phyloP scores from a whole-genome alignment of 495 filamentous ascomycete genomes.

The Physcia stellaris region DNA sequence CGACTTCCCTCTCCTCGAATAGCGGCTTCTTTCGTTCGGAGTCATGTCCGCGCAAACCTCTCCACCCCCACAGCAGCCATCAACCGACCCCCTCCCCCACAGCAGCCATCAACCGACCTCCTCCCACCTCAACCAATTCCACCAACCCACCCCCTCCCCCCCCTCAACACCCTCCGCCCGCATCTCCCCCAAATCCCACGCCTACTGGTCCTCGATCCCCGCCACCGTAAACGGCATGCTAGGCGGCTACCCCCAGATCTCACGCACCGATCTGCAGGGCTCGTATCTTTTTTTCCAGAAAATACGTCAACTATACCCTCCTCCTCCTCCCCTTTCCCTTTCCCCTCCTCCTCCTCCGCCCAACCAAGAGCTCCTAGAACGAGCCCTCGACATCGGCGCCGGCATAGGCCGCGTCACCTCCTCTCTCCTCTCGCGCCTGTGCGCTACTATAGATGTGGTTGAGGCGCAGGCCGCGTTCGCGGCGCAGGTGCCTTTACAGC shows the following conservation, averaged over 20 bases:
- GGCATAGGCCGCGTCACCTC: constrained; percentile 50
- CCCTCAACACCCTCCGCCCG: no score
- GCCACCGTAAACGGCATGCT: constrained; percentile 71
- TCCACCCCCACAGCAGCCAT: background rate
- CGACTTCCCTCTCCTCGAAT: no score
- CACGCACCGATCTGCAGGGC: constrained; percentile 61
- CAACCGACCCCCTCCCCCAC: no score
- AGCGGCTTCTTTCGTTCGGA: no score
- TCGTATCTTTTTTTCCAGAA: constrained; percentile 68
- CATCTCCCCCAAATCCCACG: constrained; percentile 22
- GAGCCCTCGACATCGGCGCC: constrained; percentile 46
- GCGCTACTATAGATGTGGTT: constrained; percentile 41
- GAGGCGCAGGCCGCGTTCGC: constrained; percentile 45
- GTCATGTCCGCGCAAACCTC: no score
- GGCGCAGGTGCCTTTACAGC: constrained; percentile 19
- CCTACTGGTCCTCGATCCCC: constrained; percentile 68
- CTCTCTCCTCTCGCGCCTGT: constrained; percentile 39
- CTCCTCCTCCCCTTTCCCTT: constrained; percentile 13
- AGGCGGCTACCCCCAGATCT: constrained; percentile 63
- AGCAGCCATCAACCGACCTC: no score
- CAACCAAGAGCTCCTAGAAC: constrained; percentile 16
- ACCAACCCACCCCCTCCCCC: no score
- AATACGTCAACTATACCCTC: constrained; percentile 34
- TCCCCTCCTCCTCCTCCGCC: constrained; percentile 1
- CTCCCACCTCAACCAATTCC: no score